Percentiles rank a stretch among this genome's conserved stretches.
Evolutionary conservation across 805 yeast species (phyloP).

Genomic region (Starmerella geochares): DNA sequence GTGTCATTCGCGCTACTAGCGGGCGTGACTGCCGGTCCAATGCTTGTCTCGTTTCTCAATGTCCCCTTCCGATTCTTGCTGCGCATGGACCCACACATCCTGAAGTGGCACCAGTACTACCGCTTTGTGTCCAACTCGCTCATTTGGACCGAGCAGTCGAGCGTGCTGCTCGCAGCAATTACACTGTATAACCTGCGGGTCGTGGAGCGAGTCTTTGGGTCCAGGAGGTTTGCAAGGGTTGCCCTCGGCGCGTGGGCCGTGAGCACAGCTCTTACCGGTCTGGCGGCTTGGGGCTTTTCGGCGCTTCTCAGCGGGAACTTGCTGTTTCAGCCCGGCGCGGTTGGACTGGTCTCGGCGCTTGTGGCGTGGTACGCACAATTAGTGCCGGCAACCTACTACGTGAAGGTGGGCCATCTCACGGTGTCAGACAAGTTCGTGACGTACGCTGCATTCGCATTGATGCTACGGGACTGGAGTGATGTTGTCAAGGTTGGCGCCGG

Average conservation of each 20-base stretch:
- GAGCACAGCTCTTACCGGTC: neutral
- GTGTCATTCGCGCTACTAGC: neutral
- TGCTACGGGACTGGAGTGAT: neutral
- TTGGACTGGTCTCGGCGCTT: neutral
- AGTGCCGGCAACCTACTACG: constrained; percentile 2
- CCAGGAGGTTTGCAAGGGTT: neutral
- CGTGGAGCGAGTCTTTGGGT: constrained; percentile 4
- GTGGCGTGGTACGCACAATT: neutral
- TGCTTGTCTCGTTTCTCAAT: neutral
- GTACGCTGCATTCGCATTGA: neutral
- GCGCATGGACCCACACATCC: constrained; percentile 1
- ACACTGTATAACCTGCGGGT: neutral
- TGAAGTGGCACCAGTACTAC: constrained; percentile 1
- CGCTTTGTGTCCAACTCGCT: neutral
- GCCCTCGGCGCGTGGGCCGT: neutral
- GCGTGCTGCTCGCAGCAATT: neutral
- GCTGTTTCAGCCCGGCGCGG: neutral
- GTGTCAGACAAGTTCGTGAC: neutral
- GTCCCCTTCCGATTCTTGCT: neutral
- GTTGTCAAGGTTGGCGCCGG: neutral
- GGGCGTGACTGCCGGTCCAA: neutral
- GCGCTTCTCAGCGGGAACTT: neutral
- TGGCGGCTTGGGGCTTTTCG: neutral
- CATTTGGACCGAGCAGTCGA: neutral
- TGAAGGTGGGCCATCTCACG: neutral